These are phyloP conservation scores for Lojkania enalia DNA, from an alignment of 2,329 filamentous ascomycete species.

Conservation along the genomic window DNA sequence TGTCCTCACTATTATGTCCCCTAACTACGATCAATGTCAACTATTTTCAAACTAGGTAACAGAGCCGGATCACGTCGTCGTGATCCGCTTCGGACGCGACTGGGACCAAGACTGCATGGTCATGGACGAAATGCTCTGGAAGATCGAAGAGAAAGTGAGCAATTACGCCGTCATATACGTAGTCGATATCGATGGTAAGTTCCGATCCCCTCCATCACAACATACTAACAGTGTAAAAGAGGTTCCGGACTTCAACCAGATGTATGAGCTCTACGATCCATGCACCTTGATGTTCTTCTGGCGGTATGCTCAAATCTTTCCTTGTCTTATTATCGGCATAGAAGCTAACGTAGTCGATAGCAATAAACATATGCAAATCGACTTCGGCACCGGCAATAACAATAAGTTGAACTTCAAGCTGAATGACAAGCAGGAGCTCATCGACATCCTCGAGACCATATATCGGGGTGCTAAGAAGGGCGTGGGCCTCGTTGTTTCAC, in stretches of 20 bases:
- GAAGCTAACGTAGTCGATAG: conserved; percentile 1
- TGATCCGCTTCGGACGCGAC: conserved; percentile 88
- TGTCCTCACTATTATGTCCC: background rate
- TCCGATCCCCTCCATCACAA: background rate
- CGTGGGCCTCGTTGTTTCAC: conserved; percentile 87
- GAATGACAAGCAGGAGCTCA: conserved; percentile 94
- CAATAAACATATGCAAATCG: conserved; percentile 30
- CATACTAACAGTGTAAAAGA: background rate
- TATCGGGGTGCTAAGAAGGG: conserved; percentile 96
- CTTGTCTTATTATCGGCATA: background rate
- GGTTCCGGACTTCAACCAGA: conserved; percentile 85
- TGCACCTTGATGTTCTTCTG: conserved; percentile 96
- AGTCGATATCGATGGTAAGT: conserved; percentile 71
- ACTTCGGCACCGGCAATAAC: conserved; percentile 52
- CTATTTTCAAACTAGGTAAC: conserved; percentile 45
- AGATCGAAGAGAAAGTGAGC: conserved; percentile 61
- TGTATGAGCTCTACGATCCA: conserved; percentile 87
- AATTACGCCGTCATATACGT: conserved; percentile 84
- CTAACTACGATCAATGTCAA: no score
- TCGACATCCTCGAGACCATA: conserved; percentile 97
- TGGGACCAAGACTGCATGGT: conserved; percentile 67
- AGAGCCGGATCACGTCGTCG: conserved; percentile 84
- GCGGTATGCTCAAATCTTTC: conserved; percentile 63
- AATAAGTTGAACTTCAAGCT: conserved; percentile 71
- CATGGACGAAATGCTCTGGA: conserved; percentile 29